Evolutionary conservation across 1,139 yeast species (phyloP).

Genomic region (Cylindricascospora bacillispora): DNA sequence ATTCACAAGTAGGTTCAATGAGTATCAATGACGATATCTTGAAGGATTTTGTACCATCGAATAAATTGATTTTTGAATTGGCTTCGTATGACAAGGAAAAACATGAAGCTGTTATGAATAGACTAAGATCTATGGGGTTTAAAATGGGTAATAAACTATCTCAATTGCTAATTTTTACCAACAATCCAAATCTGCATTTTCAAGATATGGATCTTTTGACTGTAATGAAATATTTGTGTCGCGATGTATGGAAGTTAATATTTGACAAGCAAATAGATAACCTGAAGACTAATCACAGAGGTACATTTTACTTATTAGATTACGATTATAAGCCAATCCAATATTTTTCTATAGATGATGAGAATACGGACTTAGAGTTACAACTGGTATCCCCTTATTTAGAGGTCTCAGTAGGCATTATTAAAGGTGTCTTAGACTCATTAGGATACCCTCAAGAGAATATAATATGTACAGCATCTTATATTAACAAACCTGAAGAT

Average conservation of each 20-base stretch:
- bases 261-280: slow-evolving; percentile 86
- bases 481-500: slow-evolving; percentile 19
- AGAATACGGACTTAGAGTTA: slow-evolving; percentile 27
- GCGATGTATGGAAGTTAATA: slow-evolving; percentile 77
- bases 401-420: slow-evolving; percentile 76
- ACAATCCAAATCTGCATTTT: slow-evolving; percentile 31
- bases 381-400: slow-evolving; percentile 36
- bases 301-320: slow-evolving; percentile 25
- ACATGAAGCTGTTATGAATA: slow-evolving; percentile 43
- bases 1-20: too few relatives aligned
- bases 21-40: too few relatives aligned
- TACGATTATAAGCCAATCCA: slow-evolving; percentile 20
- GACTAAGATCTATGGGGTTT: slow-evolving; percentile 71
- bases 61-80: slow-evolving; percentile 14
- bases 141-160: slow-evolving; percentile 63
- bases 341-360: slow-evolving; percentile 14
- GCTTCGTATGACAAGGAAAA: slow-evolving; percentile 14
- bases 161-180: slow-evolving; percentile 55
- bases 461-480: slow-evolving; percentile 19
- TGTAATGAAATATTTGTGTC: slow-evolving; percentile 81
- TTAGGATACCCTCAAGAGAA: slow-evolving; percentile 20
- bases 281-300: slow-evolving; percentile 80
- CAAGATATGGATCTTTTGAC: slow-evolving; percentile 54
- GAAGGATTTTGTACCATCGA: slow-evolving; percentile 14
- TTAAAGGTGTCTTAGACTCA: slow-evolving; percentile 53